Conservation (phyloP, 73 alveolate genomes). For the Loxodes magnus region DNA sequence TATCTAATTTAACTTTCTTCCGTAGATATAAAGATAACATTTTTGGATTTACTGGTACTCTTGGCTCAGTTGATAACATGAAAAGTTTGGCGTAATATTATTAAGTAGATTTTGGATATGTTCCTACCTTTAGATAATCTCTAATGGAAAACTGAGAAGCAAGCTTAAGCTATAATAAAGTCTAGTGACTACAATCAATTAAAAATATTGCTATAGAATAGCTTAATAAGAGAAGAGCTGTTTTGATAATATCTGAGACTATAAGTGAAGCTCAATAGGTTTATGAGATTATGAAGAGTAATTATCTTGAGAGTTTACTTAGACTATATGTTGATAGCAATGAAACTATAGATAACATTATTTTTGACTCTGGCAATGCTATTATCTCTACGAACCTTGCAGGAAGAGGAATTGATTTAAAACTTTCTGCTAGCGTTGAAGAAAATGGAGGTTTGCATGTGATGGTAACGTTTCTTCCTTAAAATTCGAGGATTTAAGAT, state of each 20-base stretch:
- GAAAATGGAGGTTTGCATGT: constrained; percentile 71
- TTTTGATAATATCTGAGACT: too few relatives aligned
- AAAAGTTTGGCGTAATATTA: constrained; percentile 16
- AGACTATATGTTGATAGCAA: too few relatives aligned
- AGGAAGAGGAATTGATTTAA: constrained; percentile 69
- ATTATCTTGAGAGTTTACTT: too few relatives aligned
- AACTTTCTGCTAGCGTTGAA: constrained; percentile 26
- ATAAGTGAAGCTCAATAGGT: too few relatives aligned
- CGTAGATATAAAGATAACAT: constrained; percentile 19
- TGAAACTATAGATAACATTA: too few relatives aligned
- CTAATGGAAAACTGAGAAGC: constrained; percentile 11
- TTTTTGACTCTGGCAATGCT: too few relatives aligned
- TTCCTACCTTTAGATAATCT: constrained; percentile 36
- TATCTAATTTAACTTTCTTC: constrained; percentile 36
- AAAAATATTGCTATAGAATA: not conserved
- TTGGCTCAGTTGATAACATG: constrained; percentile 33
- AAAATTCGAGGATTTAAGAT: constrained; percentile 50
- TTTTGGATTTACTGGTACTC: constrained; percentile 50
- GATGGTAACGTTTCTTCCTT: constrained; percentile 44
- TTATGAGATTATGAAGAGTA: too few relatives aligned
- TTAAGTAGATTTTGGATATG: constrained; percentile 16
- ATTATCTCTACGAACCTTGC: constrained; percentile 67
- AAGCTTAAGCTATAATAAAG: not conserved
- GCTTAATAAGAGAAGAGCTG: constrained; percentile 14
- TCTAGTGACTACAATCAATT: not conserved